phyloP scores from a whole-genome alignment of 768 basidiomycete genomes.

The Cystobasidium ongulense region DNA sequence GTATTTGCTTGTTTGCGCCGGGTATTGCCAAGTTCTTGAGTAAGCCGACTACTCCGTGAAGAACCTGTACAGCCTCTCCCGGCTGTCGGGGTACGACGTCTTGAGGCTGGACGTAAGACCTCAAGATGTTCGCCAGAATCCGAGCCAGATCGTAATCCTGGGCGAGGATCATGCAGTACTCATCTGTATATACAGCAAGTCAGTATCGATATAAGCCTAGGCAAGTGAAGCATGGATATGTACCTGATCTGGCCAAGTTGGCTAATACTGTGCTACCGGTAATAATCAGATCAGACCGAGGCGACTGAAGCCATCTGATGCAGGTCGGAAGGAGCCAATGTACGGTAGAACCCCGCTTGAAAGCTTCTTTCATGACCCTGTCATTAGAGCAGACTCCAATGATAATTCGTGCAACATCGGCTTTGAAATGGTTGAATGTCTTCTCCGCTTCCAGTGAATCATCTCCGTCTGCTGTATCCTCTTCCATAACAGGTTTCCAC shows the following conservation, averaged over 20 bases:
- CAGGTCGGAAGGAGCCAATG: constrained; percentile 62
- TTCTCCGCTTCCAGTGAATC: constrained; percentile 26
- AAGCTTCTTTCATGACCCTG: constrained; percentile 66
- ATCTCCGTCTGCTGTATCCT: constrained; percentile 6
- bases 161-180: constrained; percentile 49
- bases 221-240: not conserved
- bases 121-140: constrained; percentile 57
- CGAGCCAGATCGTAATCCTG: constrained; percentile 55
- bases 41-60: constrained; percentile 78
- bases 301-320: constrained; percentile 61
- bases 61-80: constrained; percentile 52
- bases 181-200: constrained; percentile 42
- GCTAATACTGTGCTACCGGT: constrained; percentile 75
- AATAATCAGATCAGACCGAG: constrained; percentile 65
- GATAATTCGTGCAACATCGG: constrained; percentile 71
- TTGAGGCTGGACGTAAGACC: constrained; percentile 49
- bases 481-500: constrained; percentile 17
- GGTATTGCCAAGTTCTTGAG: constrained; percentile 68
- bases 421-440: constrained; percentile 71
- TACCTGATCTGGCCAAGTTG: constrained; percentile 70
- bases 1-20: constrained; percentile 52
- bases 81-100: not conserved
- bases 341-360: constrained; percentile 56
- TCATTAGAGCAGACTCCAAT: constrained; percentile 79
- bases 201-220: not conserved